Evolutionary conservation across 2,329 filamentous ascomycete species (phyloP), one percentile per base, ranked within the genome.

Genomic region (Xylariaceae sp.): DNA sequence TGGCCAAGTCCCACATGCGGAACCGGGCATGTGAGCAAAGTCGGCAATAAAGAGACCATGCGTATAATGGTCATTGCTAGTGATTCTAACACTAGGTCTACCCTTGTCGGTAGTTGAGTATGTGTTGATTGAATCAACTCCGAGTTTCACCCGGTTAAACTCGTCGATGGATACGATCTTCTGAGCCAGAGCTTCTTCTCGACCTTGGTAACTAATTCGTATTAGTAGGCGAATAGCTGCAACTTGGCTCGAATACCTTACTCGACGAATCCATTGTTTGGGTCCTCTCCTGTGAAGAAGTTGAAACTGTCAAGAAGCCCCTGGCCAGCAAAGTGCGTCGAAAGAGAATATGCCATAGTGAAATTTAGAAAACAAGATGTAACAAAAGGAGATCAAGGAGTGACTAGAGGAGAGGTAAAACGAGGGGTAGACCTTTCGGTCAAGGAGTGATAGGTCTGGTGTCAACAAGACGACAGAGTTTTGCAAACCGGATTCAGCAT

Each of bases 1-100:
- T 48, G 88, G 88, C 88, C 88, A 91, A 18, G 83, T 79, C 18
- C 88, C 89, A 60, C 89, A 92, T 44, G 82, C 75, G 2, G 84
- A 84, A 1, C 78, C 79, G 3, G 89, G 87, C 86, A 92, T 91
- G 62, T 92, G 88, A 15, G 77, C 76, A 45, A 91, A 81, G 67
- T 92, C 88, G 18, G 87, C 77, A 43, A 92, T 84, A 62, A 91
- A 84, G 8, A 91, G 79, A 1, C 86, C 88, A 60, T 85, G 78
- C 24, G 78, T 82, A 68, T 85, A 92, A 3, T 76, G 70, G 43
- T 81, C 77, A 47, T 82, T 86, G 70, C 85, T 89, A 36, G 84
- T 82, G 10, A 92, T 70, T 13, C 88, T 81, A 32, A 92, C 81
- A 58, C 85, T 89, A 8, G 78, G 76, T 15, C 80, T 70, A n/a